Conservation (phyloP, 805 yeast genomes). For the Lipomyces lipofer region DNA sequence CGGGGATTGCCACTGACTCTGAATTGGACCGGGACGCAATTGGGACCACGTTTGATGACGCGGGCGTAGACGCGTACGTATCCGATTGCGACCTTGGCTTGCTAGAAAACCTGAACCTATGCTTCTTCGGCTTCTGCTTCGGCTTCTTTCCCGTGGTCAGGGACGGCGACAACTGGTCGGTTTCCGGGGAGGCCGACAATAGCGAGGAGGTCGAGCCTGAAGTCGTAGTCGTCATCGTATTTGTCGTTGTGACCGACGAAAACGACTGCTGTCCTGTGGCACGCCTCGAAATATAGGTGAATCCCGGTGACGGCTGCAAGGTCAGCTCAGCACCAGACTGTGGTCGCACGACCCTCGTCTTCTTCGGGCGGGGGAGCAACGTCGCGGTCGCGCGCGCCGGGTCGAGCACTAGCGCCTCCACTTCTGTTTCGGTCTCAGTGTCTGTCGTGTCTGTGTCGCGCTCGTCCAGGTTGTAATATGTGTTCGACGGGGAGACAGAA, state of each 20-base stretch:
- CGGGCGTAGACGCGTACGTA: background rate
- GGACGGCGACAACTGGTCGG: background rate
- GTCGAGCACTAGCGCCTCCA: no score
- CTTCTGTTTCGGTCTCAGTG: no score
- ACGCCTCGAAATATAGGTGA: no score
- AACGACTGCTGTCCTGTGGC: constrained; percentile 2
- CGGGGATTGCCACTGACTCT: background rate
- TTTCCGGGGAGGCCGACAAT: background rate
- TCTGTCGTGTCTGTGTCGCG: no score
- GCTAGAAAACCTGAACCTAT: constrained; percentile 4
- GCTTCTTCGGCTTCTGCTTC: background rate
- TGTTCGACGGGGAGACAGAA: no score
- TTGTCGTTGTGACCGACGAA: constrained; percentile 5
- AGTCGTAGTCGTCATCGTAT: background rate
- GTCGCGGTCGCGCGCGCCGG: no score
- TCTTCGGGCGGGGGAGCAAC: no score
- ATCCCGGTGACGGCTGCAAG: no score
- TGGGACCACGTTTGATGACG: background rate
- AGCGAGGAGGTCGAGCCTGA: background rate
- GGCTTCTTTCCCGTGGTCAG: background rate
- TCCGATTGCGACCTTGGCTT: constrained; percentile 1
- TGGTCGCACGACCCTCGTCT: no score
- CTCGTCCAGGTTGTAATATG: no score
- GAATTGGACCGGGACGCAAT: constrained; percentile 1
- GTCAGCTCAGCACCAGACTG: no score